Conservation (phyloP, 192 early-diverging fungal species). For the Phycomyces nitens region DNA sequence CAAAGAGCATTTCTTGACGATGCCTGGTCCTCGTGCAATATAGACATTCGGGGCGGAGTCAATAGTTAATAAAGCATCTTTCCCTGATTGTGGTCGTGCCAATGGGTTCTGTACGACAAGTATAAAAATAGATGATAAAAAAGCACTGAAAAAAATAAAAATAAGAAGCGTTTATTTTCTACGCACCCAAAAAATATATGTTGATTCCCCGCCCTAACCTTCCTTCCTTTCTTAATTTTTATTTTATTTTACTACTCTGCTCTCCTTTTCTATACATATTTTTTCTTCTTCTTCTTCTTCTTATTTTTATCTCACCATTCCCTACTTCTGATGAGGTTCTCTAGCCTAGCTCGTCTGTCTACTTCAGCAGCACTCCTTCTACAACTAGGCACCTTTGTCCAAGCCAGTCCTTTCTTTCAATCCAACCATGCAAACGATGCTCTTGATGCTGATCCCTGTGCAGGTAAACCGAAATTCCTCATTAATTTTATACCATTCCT, state of each 20-base stretch:
- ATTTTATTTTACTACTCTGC: neutral
- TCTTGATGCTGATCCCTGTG: neutral
- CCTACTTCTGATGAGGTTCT: conserved; percentile 9
- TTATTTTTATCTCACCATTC: neutral
- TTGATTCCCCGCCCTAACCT: neutral
- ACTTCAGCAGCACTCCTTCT: conserved; percentile 1
- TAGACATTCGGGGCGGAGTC: neutral
- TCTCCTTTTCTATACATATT: neutral
- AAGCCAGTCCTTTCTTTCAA: conserved; percentile 20
- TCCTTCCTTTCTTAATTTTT: neutral
- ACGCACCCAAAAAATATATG: neutral
- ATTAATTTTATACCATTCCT: neutral
- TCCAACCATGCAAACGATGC: neutral
- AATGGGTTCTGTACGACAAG: neutral
- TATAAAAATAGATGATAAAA: neutral
- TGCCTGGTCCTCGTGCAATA: neutral
- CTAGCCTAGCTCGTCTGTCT: conserved; percentile 13
- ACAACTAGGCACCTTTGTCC: conserved; percentile 12
- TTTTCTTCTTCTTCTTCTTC: conserved; percentile 9
- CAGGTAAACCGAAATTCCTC: neutral
- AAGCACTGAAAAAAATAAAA: neutral
- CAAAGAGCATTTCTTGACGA: too few species aligned
- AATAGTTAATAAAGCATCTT: conserved; percentile 1
- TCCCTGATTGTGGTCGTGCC: neutral
- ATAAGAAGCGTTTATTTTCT: neutral